phyloP scores from a whole-genome alignment of 1,284 basidiomycete genomes.

The Afroboletus lepidellus region DNA sequence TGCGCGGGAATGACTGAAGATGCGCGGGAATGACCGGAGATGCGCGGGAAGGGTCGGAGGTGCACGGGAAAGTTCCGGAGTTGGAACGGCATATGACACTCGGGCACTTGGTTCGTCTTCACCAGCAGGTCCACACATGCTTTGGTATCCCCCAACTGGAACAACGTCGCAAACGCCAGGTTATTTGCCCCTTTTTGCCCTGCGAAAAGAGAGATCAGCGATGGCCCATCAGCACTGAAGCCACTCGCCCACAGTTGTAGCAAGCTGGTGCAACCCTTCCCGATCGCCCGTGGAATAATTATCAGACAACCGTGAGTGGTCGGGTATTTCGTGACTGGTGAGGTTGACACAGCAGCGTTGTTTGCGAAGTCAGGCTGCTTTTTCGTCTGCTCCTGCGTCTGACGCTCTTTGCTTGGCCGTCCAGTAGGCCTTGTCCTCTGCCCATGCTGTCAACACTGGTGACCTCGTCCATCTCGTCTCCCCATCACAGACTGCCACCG shows the following conservation, averaged over 20 bases:
- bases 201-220: constrained; percentile 23
- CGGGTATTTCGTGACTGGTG: not conserved
- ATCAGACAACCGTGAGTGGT: no score
- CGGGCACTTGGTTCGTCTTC: constrained; percentile 82
- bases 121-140: constrained; percentile 86
- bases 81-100: no score
- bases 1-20: no score
- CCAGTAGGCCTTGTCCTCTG: constrained; percentile 37
- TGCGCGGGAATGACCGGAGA: no score
- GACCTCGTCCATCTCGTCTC: constrained; percentile 74
- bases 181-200: constrained; percentile 86
- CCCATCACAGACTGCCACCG: constrained; percentile 62
- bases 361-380: no score
- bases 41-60: no score
- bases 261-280: constrained; percentile 68
- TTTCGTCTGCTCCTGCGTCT: constrained; percentile 15
- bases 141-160: constrained; percentile 83
- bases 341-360: not conserved
- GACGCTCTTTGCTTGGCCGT: constrained; percentile 37
- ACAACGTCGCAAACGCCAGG: constrained; percentile 85
- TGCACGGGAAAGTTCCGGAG: no score
- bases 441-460: constrained; percentile 47
- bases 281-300: constrained; percentile 67
- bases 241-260: constrained; percentile 64
- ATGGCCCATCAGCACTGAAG: not conserved